Conservation (phyloP, 2,329 filamentous ascomycete genomes). For the Colletotrichum spinosum region DNA sequence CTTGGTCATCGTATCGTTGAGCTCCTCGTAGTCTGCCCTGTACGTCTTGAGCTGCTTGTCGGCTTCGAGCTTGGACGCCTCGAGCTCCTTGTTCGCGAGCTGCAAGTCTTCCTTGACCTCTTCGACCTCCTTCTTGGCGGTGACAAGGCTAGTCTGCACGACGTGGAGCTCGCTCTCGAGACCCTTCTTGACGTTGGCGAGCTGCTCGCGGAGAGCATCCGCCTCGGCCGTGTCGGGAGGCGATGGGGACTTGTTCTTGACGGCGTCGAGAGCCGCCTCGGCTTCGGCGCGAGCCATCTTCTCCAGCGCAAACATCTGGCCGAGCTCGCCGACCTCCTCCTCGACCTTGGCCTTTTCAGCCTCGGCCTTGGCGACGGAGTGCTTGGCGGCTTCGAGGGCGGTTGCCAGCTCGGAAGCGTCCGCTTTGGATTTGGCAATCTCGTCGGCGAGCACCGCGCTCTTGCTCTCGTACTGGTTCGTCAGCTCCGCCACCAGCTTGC, state of each 20-base stretch:
- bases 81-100: conserved; percentile 64
- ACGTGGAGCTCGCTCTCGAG: conserved; percentile 57
- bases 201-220: conserved; percentile 63
- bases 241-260: conserved; percentile 62
- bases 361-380: conserved; percentile 45
- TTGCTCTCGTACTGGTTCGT: conserved; percentile 53
- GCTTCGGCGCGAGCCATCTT: conserved; percentile 71
- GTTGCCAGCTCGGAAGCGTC: conserved; percentile 46
- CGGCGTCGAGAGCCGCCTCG: conserved; percentile 70
- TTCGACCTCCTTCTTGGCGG: conserved; percentile 49
- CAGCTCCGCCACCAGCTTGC: conserved; percentile 53
- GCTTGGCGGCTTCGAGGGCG: conserved; percentile 49
- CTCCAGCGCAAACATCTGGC: conserved; percentile 66
- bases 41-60: conserved; percentile 66
- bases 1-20: conserved; percentile 71
- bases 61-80: conserved; percentile 62
- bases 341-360: conserved; percentile 56
- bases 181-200: conserved; percentile 60
- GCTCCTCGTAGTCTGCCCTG: conserved; percentile 70
- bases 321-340: conserved; percentile 61
- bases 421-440: conserved; percentile 47
- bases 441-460: conserved; percentile 43
- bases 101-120: conserved; percentile 56
- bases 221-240: conserved; percentile 65
- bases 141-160: conserved; percentile 47